Conservation (phyloP, 1,284 basidiomycete species). For the Trametes hirsuta region DNA sequence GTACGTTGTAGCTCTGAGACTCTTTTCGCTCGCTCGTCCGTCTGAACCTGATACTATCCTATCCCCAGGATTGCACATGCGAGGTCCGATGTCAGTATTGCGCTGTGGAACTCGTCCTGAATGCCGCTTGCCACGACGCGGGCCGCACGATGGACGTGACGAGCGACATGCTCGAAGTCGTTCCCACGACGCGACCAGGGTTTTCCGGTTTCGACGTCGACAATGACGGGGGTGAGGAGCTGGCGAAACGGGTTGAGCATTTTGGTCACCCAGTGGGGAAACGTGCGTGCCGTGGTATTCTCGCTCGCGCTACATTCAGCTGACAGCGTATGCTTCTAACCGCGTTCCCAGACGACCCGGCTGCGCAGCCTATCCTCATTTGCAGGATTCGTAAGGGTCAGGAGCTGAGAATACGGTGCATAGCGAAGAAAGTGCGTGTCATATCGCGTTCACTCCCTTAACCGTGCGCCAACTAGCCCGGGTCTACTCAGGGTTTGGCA, state of each 20-base stretch:
- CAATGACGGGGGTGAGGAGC: constrained; percentile 65
- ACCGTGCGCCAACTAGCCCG: neutral
- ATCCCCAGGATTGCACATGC: constrained; percentile 84
- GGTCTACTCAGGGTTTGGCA: constrained; percentile 77
- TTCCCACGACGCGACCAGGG: constrained; percentile 36
- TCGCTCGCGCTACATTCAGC: neutral
- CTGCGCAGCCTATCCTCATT: constrained; percentile 76
- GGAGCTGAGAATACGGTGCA: constrained; percentile 85
- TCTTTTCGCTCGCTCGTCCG: neutral
- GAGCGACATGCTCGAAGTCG: constrained; percentile 74
- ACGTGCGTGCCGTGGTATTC: constrained; percentile 47
- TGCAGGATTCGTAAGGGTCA: constrained; percentile 95
- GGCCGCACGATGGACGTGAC: constrained; percentile 81
- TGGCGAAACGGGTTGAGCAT: constrained; percentile 70
- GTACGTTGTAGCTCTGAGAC: constrained; percentile 44
- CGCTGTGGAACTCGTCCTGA: constrained; percentile 76
- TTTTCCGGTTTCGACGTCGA: constrained; percentile 40
- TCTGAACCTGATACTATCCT: constrained; percentile 5
- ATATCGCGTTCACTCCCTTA: neutral
- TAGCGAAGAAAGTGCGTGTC: constrained; percentile 86
- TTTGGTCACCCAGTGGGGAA: constrained; percentile 92
- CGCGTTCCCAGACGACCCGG: constrained; percentile 54
- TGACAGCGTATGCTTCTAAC: neutral
- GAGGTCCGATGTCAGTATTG: constrained; percentile 79
- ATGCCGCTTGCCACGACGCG: constrained; percentile 67